A percentile compares a stretch with the other conserved stretches of the same genome.
Conservation (phyloP, 306 rosid species). For the Cucurbita moschata region DNA sequence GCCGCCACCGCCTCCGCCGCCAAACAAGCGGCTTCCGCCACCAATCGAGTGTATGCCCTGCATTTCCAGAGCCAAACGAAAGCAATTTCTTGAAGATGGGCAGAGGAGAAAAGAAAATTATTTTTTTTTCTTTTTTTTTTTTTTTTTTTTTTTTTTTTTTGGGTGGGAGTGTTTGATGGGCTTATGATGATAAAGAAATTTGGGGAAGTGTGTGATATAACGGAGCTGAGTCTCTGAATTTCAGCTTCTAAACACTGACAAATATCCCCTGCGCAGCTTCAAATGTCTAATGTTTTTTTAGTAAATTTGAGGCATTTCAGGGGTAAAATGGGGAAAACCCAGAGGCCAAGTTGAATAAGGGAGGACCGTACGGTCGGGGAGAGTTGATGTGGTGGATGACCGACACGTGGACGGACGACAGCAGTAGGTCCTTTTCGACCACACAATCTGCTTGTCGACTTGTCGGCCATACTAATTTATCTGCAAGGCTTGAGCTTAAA, state of each 20-base stretch:
- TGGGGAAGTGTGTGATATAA: conserved; percentile 11
- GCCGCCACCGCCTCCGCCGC: conserved; percentile 23
- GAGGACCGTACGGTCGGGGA: conserved; percentile 11
- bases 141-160: background rate
- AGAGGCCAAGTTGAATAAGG: background rate
- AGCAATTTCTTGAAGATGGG: too few species aligned
- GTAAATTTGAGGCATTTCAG: background rate
- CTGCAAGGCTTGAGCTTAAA: background rate
- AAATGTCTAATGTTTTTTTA: background rate
- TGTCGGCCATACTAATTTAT: conserved; percentile 45
- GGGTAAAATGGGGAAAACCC: background rate
- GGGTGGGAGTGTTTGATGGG: background rate
- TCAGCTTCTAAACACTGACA: conserved; percentile 27
- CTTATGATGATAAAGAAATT: background rate
- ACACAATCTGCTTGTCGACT: conserved; percentile 13
- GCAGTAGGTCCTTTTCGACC: conserved; percentile 5
- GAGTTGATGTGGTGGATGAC: background rate
- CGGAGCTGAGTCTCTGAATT: conserved; percentile 2
- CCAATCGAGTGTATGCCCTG: conserved; percentile 71
- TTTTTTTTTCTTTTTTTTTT: accelerated
- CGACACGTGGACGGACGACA: conserved; percentile 35
- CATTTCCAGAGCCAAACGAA: conserved; percentile 26
- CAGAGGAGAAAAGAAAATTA: background rate
- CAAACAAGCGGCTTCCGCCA: conserved; percentile 37
- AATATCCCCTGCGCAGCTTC: conserved; percentile 34